These are phyloP conservation scores for Termitomyces heimii DNA, from an alignment of 768 basidiomycete genomes.

Conservation along the genomic window DNA sequence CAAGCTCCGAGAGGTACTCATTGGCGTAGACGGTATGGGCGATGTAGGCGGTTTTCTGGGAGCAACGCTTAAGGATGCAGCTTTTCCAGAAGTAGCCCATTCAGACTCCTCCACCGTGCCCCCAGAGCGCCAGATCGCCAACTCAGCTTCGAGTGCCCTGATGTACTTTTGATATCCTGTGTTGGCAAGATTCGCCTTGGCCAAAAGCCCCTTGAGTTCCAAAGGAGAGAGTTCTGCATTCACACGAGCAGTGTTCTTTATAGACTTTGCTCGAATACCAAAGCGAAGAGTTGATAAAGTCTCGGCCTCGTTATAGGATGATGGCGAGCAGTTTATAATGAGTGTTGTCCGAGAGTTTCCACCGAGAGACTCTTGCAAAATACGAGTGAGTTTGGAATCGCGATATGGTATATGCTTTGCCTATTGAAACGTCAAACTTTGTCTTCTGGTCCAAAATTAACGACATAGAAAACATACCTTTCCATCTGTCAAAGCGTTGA, in stretches of 20 bases:
- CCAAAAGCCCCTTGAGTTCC: constrained; percentile 89
- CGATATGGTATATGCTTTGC: constrained; percentile 97
- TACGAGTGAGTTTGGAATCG: constrained; percentile 98
- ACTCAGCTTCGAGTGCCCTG: constrained; percentile 84
- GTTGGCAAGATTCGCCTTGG: constrained; percentile 85
- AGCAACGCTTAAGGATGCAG: constrained; percentile 44
- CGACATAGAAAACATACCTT: constrained; percentile 52
- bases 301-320: constrained; percentile 94
- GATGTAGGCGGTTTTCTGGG: constrained; percentile 64
- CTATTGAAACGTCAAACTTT: constrained; percentile 33
- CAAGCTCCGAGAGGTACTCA: constrained; percentile 46
- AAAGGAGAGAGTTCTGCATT: constrained; percentile 96
- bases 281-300: constrained; percentile 97
- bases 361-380: constrained; percentile 96
- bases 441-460: background rate
- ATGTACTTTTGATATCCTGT: constrained; percentile 83
- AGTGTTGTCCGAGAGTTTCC: constrained; percentile 94
- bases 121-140: constrained; percentile 85
- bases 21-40: constrained; percentile 51
- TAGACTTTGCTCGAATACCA: constrained; percentile 99
- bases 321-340: constrained; percentile 99
- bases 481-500: constrained; percentile 93
- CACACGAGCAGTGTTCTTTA: constrained; percentile 99
- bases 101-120: constrained; percentile 78
- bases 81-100: constrained; percentile 71